These are phyloP conservation scores for Immersiporthe knoxdaviesiana DNA, from an alignment of 2,329 filamentous ascomycete genomes.

Conservation along the genomic window DNA sequence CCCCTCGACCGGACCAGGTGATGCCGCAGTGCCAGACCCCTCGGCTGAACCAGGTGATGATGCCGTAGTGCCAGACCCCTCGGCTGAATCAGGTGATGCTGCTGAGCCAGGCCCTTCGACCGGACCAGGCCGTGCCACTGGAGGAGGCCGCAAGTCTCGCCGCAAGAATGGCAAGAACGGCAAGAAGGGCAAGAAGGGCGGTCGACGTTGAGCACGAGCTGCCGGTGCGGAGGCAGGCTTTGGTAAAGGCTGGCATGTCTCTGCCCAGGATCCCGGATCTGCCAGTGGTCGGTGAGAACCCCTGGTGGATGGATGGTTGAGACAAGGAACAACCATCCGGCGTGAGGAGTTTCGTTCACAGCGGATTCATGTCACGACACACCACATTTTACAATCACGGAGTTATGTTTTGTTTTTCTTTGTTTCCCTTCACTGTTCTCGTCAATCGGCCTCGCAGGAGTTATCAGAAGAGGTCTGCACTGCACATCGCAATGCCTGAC, in stretches of 20 bases:
- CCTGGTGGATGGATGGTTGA: neutral
- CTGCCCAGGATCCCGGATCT: neutral
- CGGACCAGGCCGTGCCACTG: neutral
- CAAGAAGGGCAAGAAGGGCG: constrained; percentile 14
- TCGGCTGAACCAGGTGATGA: too few species aligned
- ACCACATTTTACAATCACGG: neutral
- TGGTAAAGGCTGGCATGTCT: constrained; percentile 9
- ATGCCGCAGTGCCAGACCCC: too few species aligned
- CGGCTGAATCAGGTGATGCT: too few species aligned
- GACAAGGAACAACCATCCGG: neutral
- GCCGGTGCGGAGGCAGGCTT: constrained; percentile 11
- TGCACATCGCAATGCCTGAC: too few species aligned
- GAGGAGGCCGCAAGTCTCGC: neutral
- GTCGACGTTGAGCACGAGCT: constrained; percentile 8
- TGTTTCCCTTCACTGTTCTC: too few species aligned
- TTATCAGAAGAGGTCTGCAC: too few species aligned
- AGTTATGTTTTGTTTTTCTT: neutral
- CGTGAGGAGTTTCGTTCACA: neutral
- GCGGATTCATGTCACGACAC: neutral
- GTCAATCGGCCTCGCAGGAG: too few species aligned
- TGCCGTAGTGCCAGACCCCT: too few species aligned
- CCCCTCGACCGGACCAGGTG: too few species aligned
- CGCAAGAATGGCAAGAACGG: constrained; percentile 24
- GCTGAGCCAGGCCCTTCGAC: neutral
- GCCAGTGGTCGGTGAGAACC: too few species aligned